phyloP scores from a whole-genome alignment of 257 asterid genomes.

The Nicotiana paniculata region DNA sequence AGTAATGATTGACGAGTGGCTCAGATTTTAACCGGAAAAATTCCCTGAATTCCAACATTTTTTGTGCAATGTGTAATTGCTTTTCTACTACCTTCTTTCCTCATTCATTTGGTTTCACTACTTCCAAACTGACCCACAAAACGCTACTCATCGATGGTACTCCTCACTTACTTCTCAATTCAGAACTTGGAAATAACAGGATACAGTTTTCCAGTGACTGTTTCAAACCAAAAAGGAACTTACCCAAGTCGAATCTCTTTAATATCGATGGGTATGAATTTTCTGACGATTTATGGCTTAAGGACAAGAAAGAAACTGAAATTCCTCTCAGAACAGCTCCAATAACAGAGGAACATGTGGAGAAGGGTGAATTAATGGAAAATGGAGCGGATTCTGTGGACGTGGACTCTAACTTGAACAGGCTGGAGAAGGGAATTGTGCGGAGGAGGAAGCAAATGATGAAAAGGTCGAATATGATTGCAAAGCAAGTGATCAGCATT shows the following conservation, averaged over 20 bases:
- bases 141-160: neutral
- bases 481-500: slow-evolving; percentile 69
- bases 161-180: neutral
- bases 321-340: slow-evolving; percentile 8
- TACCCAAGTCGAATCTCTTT: neutral
- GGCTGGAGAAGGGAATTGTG: slow-evolving; percentile 16
- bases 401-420: slow-evolving; percentile 9
- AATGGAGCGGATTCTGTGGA: neutral
- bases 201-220: neutral
- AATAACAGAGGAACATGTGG: neutral
- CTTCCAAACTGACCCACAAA: slow-evolving; percentile 5
- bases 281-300: slow-evolving; percentile 19
- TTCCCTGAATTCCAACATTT: neutral
- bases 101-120: slow-evolving; percentile 4
- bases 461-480: slow-evolving; percentile 53
- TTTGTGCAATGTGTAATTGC: slow-evolving; percentile 25
- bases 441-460: slow-evolving; percentile 36
- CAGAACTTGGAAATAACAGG: neutral
- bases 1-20: neutral
- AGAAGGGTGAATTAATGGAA: neutral
- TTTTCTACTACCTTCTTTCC: slow-evolving; percentile 16
- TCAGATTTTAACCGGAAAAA: neutral
- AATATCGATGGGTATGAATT: slow-evolving; percentile 14
- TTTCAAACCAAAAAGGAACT: neutral
- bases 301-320: neutral